phyloP scores from a whole-genome alignment of 129 eudicot genomes.

The Chrysanthemum seticuspe region DNA sequence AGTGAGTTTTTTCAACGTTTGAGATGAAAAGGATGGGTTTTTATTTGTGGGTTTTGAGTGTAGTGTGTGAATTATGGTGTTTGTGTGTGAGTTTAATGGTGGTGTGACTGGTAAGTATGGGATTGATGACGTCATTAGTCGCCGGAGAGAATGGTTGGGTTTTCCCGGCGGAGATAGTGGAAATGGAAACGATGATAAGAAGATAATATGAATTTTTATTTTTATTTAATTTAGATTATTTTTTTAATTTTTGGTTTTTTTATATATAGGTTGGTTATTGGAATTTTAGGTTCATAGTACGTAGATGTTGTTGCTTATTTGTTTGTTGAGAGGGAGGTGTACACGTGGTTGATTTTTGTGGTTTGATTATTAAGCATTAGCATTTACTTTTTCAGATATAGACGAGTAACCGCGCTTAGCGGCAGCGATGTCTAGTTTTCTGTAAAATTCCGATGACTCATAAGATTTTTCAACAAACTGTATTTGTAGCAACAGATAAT shows the following conservation, averaged over 20 bases:
- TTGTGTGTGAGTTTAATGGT: constrained; percentile 28
- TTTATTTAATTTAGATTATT: not conserved
- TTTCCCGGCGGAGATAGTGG: constrained; percentile 51
- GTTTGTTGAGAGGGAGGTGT: constrained; percentile 10
- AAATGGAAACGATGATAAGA: constrained; percentile 32
- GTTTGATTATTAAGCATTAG: not conserved
- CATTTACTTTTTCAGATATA: too few species aligned
- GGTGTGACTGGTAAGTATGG: constrained; percentile 38
- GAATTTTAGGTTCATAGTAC: not conserved
- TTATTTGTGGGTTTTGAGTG: constrained; percentile 10
- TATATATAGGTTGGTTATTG: not conserved
- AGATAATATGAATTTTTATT: constrained; percentile 20
- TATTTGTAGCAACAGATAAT: too few species aligned
- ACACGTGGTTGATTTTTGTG: constrained; percentile 25
- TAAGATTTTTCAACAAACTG: too few species aligned
- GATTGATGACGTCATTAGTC: constrained; percentile 44
- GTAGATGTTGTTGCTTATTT: not conserved
- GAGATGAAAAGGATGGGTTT: constrained; percentile 30
- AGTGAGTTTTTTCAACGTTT: constrained; percentile 11
- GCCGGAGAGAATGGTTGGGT: constrained; percentile 35
- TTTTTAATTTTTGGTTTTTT: not conserved
- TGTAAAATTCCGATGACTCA: too few species aligned
- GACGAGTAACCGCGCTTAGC: too few species aligned
- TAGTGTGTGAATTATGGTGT: constrained; percentile 18
- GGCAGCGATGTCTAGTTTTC: rapidly evolving